A percentile compares a stretch with the other conserved stretches of the same genome.
Evolutionary conservation across 2,329 filamentous ascomycete species (phyloP).

Genomic region (Colletotrichum karsti): DNA sequence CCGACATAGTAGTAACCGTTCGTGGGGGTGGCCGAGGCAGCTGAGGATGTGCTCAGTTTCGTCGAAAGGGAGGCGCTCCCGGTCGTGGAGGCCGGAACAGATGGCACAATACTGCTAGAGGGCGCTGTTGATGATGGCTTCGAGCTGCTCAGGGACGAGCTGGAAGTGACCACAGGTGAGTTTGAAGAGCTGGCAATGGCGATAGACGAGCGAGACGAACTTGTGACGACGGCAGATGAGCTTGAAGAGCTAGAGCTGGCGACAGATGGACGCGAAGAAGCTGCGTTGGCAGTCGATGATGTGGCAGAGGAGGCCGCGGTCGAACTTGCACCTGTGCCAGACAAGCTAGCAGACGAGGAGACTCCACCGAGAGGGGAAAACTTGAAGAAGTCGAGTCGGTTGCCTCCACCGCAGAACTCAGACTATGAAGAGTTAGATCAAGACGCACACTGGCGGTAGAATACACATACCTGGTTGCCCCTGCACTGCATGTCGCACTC

Average conservation of each 20-base stretch:
- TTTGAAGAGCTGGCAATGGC: neutral
- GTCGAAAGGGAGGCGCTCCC: neutral
- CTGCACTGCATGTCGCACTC: constrained; percentile 34
- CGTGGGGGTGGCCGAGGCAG: constrained; percentile 31
- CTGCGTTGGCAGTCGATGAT: neutral
- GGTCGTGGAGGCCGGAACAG: constrained; percentile 20
- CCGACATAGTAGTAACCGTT: constrained; percentile 39
- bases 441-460: rapidly evolving
- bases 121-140: neutral
- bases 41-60: neutral
- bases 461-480: constrained; percentile 24
- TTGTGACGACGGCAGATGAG: neutral
- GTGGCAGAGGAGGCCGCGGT: neutral
- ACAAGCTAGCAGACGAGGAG: neutral
- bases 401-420: constrained; percentile 27
- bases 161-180: neutral
- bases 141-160: neutral
- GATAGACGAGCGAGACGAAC: too few relatives aligned
- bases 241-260: neutral
- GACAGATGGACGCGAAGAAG: neutral
- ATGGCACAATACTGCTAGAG: constrained; percentile 20
- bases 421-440: constrained; percentile 4
- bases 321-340: neutral
- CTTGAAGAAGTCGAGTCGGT: constrained; percentile 25
- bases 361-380: neutral